phyloP scores from a whole-genome alignment of 2,329 filamentous ascomycete genomes.

The Diaporthe eres region DNA sequence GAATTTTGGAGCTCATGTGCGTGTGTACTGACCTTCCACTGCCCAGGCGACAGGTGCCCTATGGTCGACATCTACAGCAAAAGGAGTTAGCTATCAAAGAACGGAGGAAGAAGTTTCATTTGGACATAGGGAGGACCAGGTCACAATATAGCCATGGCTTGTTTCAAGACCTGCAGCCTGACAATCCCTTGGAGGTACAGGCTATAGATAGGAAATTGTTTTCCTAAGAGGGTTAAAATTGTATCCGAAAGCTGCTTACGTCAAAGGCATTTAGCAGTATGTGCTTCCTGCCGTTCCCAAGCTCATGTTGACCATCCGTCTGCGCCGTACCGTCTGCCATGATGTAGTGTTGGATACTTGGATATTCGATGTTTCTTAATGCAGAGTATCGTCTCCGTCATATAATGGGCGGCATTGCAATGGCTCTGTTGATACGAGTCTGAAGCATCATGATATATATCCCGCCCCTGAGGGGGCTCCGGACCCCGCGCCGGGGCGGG shows the following conservation, averaged over 20 bases:
- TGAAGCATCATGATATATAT: slow-evolving; percentile 12
- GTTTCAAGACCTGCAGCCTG: too few relatives aligned
- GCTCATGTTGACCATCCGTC: slow-evolving; percentile 23
- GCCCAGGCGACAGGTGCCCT: slow-evolving; percentile 74
- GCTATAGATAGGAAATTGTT: too few relatives aligned
- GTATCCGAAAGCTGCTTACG: neutral
- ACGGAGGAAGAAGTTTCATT: too few relatives aligned
- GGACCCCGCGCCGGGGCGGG: slow-evolving; percentile 16
- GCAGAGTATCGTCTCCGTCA: neutral
- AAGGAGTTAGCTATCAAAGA: too few relatives aligned
- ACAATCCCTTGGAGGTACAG: too few relatives aligned
- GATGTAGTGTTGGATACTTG: neutral
- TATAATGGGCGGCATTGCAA: neutral
- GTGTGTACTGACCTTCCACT: slow-evolving; percentile 71
- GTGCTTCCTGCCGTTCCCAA: slow-evolving; percentile 59
- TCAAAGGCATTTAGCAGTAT: slow-evolving; percentile 77
- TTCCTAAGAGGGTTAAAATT: too few relatives aligned
- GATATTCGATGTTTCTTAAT: too few relatives aligned
- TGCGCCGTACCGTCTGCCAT: slow-evolving; percentile 33
- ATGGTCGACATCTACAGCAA: slow-evolving; percentile 67
- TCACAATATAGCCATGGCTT: too few relatives aligned
- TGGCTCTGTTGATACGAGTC: neutral
- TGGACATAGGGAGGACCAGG: too few relatives aligned
- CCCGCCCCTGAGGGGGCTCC: neutral
- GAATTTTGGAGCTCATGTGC: neutral